Evolutionary conservation across 192 early-diverging fungal species (phyloP), one percentile per base, ranked within the genome.

Genomic region (Coemansia sp.): DNA sequence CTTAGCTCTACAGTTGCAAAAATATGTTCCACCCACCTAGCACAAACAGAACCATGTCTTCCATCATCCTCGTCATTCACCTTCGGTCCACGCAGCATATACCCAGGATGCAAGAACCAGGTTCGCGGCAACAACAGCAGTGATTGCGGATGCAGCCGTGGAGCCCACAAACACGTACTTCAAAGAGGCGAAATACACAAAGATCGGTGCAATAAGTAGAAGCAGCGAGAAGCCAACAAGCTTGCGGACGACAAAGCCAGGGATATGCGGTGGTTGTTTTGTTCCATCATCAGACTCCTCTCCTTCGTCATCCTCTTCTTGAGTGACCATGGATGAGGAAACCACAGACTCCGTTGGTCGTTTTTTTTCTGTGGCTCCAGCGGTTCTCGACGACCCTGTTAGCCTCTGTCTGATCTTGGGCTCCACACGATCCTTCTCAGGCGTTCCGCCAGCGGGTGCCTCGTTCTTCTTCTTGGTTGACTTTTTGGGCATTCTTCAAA

Each of bases 31-130:
- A 26, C 26, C 26, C 26, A 26, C 26, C 26, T 26, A 26, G 26
- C 26, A 26, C 26, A 26, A 26, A 3, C 26, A 26, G 1, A 26
- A 26, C 26, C 26, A 26, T 26, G 26, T 26, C 26, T 26, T 26
- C 26, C 26, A 3, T 26, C 11, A 16, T 16, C 16, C 47, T 49
- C 16, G 16, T 49, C 18, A 21, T 5, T 37, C 10, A 36, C 77
- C 80, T 26, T 82, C 75, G 49, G 62, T 41, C 74, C 76, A 83
- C 40, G 80, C 80, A 5, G 66, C 72, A 45, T 74, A 83, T 6
- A 77, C 74, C 43, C 71, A 83, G 37, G 63, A 75, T 4, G 66
- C 74, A 39, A 83, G 72, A 12, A 83, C 74, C 41, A 72, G 11
- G 60, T 83, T 83, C 32, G 80, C 76, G 1, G 69, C 66, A 5